Base-by-base conservation (phyloP, 768 basidiomycete species). In the Kondoa subrosea region DNA sequence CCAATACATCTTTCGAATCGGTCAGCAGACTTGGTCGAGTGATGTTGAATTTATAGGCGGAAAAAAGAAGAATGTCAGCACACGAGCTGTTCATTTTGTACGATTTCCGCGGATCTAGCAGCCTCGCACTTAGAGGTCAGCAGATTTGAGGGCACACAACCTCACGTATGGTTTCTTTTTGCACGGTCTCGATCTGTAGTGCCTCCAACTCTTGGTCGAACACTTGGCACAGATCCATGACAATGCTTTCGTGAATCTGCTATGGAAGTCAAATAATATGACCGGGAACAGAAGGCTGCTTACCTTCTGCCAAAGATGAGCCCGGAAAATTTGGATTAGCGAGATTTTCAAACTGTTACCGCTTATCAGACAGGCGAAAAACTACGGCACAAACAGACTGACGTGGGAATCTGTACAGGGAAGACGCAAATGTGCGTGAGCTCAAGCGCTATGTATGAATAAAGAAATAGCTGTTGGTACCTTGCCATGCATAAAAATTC, bases 21-120 rank as follows among this genome's bases (percentile, higher is more conserved):
- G 91, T 92, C 29, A 92, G 87, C 29, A 99, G 84, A 2, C 91
- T 93, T 1, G 95, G 95, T 25, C 93, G 85, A 2, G 92, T 85
- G 69, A 97, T 95, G 77, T 95, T 96, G 95, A 95, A 99, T 84
- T 88, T 77, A 70, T 77, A 76, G 4, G 50, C 87, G 15, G 91
- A 95, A 84, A 99, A 97, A 64, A 99, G 81, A 25, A 99, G 81
- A 75, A 99, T 93, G 75, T 99, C 95, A 64, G 93, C 93, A 72
- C 93, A 96, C n/a, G 91, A 93, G 4, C 91, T 95, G 80, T 99
- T 99, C 95, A 99, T 97, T 84, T 99, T 99, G 84, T 99, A 99
- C 81, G 91, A 95, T 82, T 96, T 96, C 79, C 93, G 88, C 73
- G 93, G 93, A 77, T 95, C 66, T 66, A 40, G 56, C 15, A 58